phyloP scores from a whole-genome alignment of 2,329 filamentous ascomycete species.

The Peltaster fructicola region DNA sequence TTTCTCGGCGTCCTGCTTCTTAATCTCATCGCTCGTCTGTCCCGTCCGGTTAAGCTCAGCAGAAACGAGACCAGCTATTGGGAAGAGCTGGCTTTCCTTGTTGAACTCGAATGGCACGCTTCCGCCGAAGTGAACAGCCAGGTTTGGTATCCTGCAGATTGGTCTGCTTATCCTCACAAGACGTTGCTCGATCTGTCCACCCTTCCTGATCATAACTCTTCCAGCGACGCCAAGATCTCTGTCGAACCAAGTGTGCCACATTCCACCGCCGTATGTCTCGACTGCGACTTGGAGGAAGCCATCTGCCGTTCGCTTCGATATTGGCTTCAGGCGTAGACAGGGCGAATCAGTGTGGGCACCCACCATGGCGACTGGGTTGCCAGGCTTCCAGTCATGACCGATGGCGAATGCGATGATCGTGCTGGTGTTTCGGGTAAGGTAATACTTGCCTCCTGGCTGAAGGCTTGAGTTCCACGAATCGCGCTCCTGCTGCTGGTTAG shows the following conservation, averaged over 20 bases:
- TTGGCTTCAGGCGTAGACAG: constrained; percentile 79
- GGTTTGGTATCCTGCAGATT: constrained; percentile 76
- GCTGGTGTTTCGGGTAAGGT: constrained; percentile 81
- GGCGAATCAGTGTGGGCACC: constrained; percentile 94
- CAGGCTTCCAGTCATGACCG: constrained; percentile 76
- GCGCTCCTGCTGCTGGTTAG: constrained; percentile 41
- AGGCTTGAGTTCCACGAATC: constrained; percentile 72
- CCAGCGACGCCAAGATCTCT: constrained; percentile 83
- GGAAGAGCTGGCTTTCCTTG: constrained; percentile 91
- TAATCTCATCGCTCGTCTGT: constrained; percentile 31
- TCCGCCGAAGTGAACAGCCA: constrained; percentile 87
- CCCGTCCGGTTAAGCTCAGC: constrained; percentile 71
- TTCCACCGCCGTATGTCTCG: constrained; percentile 88
- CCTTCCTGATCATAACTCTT: constrained; percentile 57
- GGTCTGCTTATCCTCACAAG: constrained; percentile 82
- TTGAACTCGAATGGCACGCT: constrained; percentile 79
- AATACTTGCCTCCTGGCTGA: constrained; percentile 83
- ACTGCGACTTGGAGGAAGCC: constrained; percentile 91
- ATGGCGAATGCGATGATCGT: constrained; percentile 88
- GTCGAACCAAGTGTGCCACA: constrained; percentile 98
- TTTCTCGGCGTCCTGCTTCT: constrained; percentile 23
- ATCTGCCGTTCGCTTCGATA: constrained; percentile 71
- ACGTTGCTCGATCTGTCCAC: constrained; percentile 62
- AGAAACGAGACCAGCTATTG: constrained; percentile 72
- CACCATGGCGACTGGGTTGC: constrained; percentile 80